A percentile compares a stretch with the other conserved stretches of the same genome.
Evolutionary conservation across 2,329 filamentous ascomycete species (phyloP).

Genomic region (Fusarium phyllophilum): DNA sequence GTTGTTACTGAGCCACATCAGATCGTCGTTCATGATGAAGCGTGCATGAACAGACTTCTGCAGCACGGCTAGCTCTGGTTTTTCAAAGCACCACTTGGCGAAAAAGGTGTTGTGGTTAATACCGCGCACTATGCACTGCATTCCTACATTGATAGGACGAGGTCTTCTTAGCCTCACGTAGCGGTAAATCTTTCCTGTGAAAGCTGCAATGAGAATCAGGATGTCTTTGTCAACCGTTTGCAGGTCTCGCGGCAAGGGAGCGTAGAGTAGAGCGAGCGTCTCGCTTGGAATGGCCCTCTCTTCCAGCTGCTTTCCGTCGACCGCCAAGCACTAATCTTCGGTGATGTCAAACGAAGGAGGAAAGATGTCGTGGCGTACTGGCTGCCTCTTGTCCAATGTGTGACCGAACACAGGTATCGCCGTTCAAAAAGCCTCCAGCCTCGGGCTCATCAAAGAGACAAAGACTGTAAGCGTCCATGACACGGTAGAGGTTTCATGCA

Average conservation of each 20-base stretch:
- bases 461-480: slow-evolving; percentile 52
- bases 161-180: slow-evolving; percentile 50
- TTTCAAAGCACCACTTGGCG: slow-evolving; percentile 2
- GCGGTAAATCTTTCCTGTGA: slow-evolving; percentile 52
- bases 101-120: background rate
- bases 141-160: background rate
- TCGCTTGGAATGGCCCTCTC: background rate
- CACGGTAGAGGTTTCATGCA: slow-evolving; percentile 36
- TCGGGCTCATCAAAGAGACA: background rate
- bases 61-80: background rate
- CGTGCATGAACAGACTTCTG: background rate
- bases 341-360: slow-evolving; percentile 7
- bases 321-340: slow-evolving; percentile 9
- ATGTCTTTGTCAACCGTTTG: slow-evolving; percentile 51
- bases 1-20: background rate
- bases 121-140: slow-evolving; percentile 9
- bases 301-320: background rate
- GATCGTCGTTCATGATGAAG: slow-evolving; percentile 1
- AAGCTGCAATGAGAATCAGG: slow-evolving; percentile 52
- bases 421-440: slow-evolving; percentile 19
- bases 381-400: background rate
- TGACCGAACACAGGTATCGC: slow-evolving; percentile 12
- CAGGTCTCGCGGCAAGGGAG: slow-evolving; percentile 50
- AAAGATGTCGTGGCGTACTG: background rate
- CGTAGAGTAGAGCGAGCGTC: background rate